These are phyloP conservation scores for Cordyceps farinosa DNA, from an alignment of 2,329 filamentous ascomycete genomes.

Conservation along the genomic window DNA sequence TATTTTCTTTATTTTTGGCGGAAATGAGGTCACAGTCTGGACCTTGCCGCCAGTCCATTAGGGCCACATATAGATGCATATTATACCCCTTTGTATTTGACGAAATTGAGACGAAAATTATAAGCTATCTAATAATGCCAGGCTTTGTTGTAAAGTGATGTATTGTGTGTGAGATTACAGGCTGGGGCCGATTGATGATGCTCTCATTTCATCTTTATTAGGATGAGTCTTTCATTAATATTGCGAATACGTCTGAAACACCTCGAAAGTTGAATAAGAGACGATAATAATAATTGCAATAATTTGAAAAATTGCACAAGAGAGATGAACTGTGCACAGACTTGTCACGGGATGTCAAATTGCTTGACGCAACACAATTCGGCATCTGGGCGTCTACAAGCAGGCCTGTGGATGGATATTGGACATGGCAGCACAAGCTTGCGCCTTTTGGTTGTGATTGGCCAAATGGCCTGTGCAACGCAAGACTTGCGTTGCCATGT, in stretches of 20 bases:
- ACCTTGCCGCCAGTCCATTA: neutral
- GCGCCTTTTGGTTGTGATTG: too few species aligned
- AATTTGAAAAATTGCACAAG: neutral
- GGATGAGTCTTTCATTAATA: neutral
- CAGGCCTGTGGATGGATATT: neutral
- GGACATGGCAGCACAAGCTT: neutral
- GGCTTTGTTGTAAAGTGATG: neutral
- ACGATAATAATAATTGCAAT: neutral
- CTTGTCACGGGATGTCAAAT: neutral
- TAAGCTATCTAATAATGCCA: neutral
- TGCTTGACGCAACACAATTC: neutral
- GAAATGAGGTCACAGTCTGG: constrained; percentile 1
- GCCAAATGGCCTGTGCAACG: neutral
- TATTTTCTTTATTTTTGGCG: neutral
- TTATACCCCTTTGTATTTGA: constrained; percentile 8
- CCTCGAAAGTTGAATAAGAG: neutral
- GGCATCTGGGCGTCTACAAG: neutral
- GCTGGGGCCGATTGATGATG: neutral
- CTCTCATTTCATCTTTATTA: neutral
- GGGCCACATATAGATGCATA: neutral
- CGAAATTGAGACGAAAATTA: neutral
- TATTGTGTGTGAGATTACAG: neutral
- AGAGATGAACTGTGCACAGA: neutral
- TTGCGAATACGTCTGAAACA: neutral
- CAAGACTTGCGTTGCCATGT: neutral